Base-by-base conservation (phyloP, 371 early-diverging fungal species). In the Syncephalastrum racemosum region DNA sequence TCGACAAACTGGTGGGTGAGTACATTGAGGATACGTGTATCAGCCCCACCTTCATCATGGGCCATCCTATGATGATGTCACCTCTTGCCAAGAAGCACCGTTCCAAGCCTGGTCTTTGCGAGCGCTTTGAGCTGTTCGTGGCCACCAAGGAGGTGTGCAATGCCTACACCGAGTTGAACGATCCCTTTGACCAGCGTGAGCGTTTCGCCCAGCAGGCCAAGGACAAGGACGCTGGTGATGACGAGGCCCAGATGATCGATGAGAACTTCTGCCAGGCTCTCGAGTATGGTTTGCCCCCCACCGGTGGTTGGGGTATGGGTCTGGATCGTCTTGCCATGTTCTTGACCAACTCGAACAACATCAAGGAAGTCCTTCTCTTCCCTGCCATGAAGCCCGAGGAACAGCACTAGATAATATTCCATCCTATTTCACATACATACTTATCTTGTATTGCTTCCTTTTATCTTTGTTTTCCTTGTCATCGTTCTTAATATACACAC, bases 51-150 rank as follows among this genome's bases (percentile, higher is more conserved):
- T 99, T 99, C 83, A 94, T 99, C 62, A 93, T 86, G 64, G 94
- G 95, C 56, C 99, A 99, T 75, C 99, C 99, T 46, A 87, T 90
- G 82, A 94, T 97, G 86, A 99, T 99, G 98, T 96, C 96, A 60
- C 99, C 99, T 18, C 82, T 99, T 27, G 99, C 99, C 73, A 99
- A 99, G 90, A 89, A 90, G 68, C 98, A 99, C 73, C 91, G 99
- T 66, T 82, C 83, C 46, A 81, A 83, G 53, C 79, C 88, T 54
- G 98, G 98, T 46, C 81, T 99, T 31, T 97, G 96, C 79, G 99
- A 99, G 79, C 93, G 99, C 63, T 99, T 99, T 76, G 99, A 99
- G 81, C 81, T 95, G 68, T 99, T 99, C 71, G 95, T 99, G 14
- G 98, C 98, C 64, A 94, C 97, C 69, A 99, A 98, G 90, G 99